Base-by-base conservation (phyloP, 192 early-diverging fungal genomes). In the Podila epicladia region DNA sequence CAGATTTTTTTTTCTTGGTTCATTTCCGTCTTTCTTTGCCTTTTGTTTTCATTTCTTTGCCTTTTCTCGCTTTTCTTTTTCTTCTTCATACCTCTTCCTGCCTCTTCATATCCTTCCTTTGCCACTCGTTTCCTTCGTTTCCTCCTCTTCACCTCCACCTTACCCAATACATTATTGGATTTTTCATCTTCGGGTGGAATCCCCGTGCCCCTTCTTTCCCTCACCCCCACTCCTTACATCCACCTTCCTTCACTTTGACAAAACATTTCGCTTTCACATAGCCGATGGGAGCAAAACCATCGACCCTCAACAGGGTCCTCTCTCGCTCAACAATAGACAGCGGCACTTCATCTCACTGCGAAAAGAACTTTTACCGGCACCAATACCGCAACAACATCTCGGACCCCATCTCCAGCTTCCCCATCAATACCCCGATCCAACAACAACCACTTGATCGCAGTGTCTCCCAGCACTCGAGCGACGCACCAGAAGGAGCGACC, bases 231-330 rank as follows among this genome's bases (percentile, higher is more conserved):
- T 33, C 38, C 62, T 12, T 31, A 20, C 28, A 35, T 35, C 20
- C 33, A 2, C 9, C 33, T 37, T 32, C 24, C 4, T 38, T 32
- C 26, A 12, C 26, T 51, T 19, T 33, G 50, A 53, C 20, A 50
- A 17, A 19, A 17, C n/a, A 7, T 22, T 13, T 28, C 45, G 28
- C 31, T 55, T 55, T 50, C 51, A 20, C 31, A 58, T 28, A 58
- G 35, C 22, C 20, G 28, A 76, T 76, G 74, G 74, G 74, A 29
- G 55, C 62, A 22, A 67, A 70, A 12, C 57, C 67, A 11, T 76
- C 74, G 31, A 71, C 67, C 51, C 55, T 51, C 45, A 71, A 51
- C 62, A 69, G 55, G 35, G 63, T 60, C 31, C 48, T 50, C 31
- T 74, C 65, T 9, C 64, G 72, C 53, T 65, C 74, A 9, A 69